Conservation (phyloP, 176 grass and related monocot genomes). For the Zea luxurians region DNA sequence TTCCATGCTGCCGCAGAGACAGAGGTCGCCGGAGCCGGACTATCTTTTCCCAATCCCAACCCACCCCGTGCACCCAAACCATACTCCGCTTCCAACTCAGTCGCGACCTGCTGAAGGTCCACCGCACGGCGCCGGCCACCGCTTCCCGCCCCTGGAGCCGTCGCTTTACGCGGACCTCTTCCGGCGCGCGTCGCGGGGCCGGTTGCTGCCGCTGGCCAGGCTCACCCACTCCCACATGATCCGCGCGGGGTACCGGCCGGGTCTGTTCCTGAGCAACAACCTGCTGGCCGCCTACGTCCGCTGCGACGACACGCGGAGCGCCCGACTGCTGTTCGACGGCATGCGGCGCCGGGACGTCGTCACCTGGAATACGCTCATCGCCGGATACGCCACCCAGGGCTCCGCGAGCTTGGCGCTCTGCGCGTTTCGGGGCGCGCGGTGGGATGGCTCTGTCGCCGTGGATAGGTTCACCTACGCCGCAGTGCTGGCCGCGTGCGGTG, state of each 20-base stretch:
- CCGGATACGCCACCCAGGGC: slow-evolving; percentile 43
- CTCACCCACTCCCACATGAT: slow-evolving; percentile 70
- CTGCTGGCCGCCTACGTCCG: slow-evolving; percentile 48
- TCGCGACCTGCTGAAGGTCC: not conserved
- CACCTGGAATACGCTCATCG: slow-evolving; percentile 67
- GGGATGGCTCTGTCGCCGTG: not conserved
- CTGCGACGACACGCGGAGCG: slow-evolving; percentile 41
- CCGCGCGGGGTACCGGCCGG: slow-evolving; percentile 42
- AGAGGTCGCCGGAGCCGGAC: not conserved
- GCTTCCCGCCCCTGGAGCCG: slow-evolving; percentile 27
- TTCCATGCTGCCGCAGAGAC: not conserved
- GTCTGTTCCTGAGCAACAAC: slow-evolving; percentile 51
- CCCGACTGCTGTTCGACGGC: slow-evolving; percentile 57
- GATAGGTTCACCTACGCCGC: slow-evolving; percentile 54
- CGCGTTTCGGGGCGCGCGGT: slow-evolving; percentile 48
- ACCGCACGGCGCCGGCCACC: not conserved
- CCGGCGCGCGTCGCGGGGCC: slow-evolving; percentile 32
- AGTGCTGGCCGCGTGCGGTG: slow-evolving; percentile 37
- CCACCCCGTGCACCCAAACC: not conserved
- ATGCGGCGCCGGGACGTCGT: slow-evolving; percentile 54
- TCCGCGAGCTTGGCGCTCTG: slow-evolving; percentile 10
- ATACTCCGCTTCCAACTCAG: not conserved
- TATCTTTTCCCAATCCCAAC: not conserved
- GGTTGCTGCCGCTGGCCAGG: slow-evolving; percentile 51
- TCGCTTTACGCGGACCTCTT: slow-evolving; percentile 50